Evolutionary conservation across 768 basidiomycete genomes (phyloP).

Genomic region (Tricholoma flavovirens): DNA sequence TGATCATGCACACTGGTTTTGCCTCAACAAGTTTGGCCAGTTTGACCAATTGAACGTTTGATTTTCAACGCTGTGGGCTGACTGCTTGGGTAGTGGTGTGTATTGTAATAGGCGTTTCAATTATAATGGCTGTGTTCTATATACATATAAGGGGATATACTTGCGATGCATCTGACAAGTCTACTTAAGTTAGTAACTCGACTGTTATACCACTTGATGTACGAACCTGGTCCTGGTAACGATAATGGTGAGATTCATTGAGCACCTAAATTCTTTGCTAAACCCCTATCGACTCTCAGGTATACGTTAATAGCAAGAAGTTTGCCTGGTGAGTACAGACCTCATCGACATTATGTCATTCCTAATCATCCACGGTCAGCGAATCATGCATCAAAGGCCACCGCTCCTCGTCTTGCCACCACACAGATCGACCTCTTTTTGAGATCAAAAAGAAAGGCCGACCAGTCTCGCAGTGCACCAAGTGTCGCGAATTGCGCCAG

Average conservation of each 20-base stretch:
- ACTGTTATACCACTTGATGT: background rate
- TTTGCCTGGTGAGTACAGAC: conserved; percentile 60
- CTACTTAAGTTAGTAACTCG: too few species aligned
- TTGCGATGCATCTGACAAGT: too few species aligned
- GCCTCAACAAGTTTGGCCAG: too few species aligned
- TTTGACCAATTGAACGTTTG: too few species aligned
- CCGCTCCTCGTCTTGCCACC: conserved; percentile 82
- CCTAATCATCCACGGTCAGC: conserved; percentile 32
- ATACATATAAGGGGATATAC: too few species aligned
- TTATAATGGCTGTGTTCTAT: too few species aligned
- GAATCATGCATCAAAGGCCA: conserved; percentile 95
- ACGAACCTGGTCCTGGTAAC: background rate
- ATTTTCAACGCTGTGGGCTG: background rate
- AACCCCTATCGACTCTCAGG: conserved; percentile 30
- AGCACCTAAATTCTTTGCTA: background rate
- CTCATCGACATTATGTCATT: background rate
- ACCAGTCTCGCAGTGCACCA: conserved; percentile 84
- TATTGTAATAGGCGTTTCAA: too few species aligned
- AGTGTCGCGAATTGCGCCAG: conserved; percentile 78
- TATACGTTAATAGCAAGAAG: conserved; percentile 70
- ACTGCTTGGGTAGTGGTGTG: too few species aligned
- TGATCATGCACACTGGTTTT: too few species aligned
- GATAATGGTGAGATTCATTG: conserved; percentile 7
- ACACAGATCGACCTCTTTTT: conserved; percentile 84
- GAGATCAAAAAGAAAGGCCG: conserved; percentile 93